A percentile compares a stretch with the other conserved stretches of the same genome.
phyloP scores from a whole-genome alignment of 176 grass and related monocot species.

The Rhipidocladum racemiflorum region DNA sequence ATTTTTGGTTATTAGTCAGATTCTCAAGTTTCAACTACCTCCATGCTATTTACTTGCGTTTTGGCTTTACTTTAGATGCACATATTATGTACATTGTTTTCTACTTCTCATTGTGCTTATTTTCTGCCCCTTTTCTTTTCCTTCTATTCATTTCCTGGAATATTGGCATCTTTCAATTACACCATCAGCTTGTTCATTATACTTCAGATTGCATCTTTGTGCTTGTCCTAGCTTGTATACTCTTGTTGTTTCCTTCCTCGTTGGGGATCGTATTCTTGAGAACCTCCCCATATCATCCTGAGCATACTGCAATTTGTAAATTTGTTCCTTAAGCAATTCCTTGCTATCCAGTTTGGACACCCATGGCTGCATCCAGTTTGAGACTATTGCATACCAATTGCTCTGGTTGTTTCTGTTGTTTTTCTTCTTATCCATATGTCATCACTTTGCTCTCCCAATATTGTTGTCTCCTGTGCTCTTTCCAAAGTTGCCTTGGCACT shows the following conservation, averaged over 20 bases:
- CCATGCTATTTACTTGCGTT: background rate
- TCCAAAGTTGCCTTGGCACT: constrained; percentile 65
- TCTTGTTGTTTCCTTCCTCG: constrained; percentile 1
- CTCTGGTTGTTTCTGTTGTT: constrained; percentile 54
- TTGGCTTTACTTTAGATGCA: constrained; percentile 26
- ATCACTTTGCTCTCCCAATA: constrained; percentile 49
- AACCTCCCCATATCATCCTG: constrained; percentile 3
- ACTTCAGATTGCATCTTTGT: constrained; percentile 37
- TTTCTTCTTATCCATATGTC: constrained; percentile 51
- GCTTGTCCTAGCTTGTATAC: constrained; percentile 20
- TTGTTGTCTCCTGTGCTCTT: constrained; percentile 52
- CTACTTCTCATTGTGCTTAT: constrained; percentile 35
- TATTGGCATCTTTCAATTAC: constrained; percentile 27
- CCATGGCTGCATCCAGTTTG: constrained; percentile 45
- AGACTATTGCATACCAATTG: constrained; percentile 42
- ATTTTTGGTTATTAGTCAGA: background rate
- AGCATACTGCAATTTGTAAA: constrained; percentile 13
- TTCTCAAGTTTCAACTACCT: background rate
- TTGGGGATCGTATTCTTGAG: constrained; percentile 28
- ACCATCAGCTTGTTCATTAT: constrained; percentile 32
- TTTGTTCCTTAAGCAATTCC: constrained; percentile 18
- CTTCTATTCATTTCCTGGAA: constrained; percentile 32
- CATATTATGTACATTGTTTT: constrained; percentile 21
- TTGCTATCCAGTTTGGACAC: constrained; percentile 39
- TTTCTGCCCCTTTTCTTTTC: constrained; percentile 1